Evolutionary conservation across 202 grass and related monocot genomes (phyloP).

Genomic region (Panicum hallii): DNA sequence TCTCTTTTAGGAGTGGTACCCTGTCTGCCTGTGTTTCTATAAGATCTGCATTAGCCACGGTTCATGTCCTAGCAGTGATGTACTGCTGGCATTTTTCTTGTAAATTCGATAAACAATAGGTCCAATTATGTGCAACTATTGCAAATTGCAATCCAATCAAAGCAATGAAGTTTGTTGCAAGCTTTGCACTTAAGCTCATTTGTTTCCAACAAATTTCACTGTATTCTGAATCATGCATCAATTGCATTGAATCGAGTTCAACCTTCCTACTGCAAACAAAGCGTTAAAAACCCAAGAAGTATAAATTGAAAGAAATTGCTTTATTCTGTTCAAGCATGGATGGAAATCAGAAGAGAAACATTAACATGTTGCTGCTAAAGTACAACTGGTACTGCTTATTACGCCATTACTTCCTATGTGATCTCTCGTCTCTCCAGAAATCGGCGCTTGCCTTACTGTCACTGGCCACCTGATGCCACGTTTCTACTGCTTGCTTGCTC

Average conservation of each 20-base stretch:
- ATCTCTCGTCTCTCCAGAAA: background rate
- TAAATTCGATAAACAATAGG: slow-evolving; percentile 42
- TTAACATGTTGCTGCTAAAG: background rate
- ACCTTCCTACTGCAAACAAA: background rate
- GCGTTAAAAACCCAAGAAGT: background rate
- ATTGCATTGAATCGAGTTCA: background rate
- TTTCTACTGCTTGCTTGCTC: background rate
- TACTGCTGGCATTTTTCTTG: slow-evolving; percentile 26
- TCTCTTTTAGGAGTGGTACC: background rate
- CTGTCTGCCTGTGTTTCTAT: slow-evolving; percentile 25
- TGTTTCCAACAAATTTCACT: background rate
- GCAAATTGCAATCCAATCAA: background rate
- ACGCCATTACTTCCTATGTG: background rate
- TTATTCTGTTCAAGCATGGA: background rate
- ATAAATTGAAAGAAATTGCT: background rate
- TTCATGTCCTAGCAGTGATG: background rate
- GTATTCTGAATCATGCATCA: background rate
- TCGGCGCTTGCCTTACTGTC: background rate
- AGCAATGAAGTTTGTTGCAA: background rate
- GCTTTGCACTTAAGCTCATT: background rate
- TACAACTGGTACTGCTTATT: background rate
- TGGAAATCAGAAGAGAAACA: background rate
- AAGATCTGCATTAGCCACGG: background rate
- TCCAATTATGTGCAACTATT: slow-evolving; percentile 15
- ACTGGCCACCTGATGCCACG: background rate